phyloP scores from a whole-genome alignment of 2,329 filamentous ascomycete species.

The Ampelomyces quisqualis region DNA sequence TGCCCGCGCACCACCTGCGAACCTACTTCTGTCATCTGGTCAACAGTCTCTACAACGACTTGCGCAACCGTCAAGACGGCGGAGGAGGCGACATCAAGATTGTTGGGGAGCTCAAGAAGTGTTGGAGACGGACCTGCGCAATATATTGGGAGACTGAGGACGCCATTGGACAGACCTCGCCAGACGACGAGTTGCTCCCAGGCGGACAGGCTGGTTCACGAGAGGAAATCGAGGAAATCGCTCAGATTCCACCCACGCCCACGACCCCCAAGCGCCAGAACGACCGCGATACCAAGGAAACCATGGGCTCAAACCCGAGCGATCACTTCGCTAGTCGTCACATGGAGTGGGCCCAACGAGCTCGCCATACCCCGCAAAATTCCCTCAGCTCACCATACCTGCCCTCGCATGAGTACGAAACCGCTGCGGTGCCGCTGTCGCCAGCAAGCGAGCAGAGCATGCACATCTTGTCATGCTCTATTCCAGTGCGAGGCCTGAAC shows the following conservation, averaged over 20 bases:
- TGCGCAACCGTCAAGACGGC: slow-evolving; percentile 54
- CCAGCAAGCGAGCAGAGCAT: slow-evolving; percentile 55
- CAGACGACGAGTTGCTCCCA: slow-evolving; percentile 69
- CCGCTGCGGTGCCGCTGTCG: slow-evolving; percentile 43
- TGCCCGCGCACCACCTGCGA: slow-evolving; percentile 71
- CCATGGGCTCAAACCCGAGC: slow-evolving; percentile 40
- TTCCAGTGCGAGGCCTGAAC: slow-evolving; percentile 50
- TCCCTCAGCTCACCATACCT: slow-evolving; percentile 40
- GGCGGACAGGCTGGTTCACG: slow-evolving; percentile 64
- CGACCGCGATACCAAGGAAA: slow-evolving; percentile 35
- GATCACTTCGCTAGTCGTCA: slow-evolving; percentile 42
- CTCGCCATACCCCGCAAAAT: slow-evolving; percentile 42
- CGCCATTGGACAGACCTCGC: slow-evolving; percentile 58
- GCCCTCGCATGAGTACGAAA: slow-evolving; percentile 35
- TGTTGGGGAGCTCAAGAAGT: slow-evolving; percentile 90
- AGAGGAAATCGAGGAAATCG: slow-evolving; percentile 24
- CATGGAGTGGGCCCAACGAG: slow-evolving; percentile 42
- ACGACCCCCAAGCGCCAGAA: slow-evolving; percentile 28
- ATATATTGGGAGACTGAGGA: slow-evolving; percentile 82
- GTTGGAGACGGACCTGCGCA: slow-evolving; percentile 88
- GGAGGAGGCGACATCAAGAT: slow-evolving; percentile 76
- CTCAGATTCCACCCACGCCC: slow-evolving; percentile 14
- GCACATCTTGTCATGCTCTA: slow-evolving; percentile 61
- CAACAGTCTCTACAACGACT: slow-evolving; percentile 61
- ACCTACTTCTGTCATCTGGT: slow-evolving; percentile 76